Conservation (phyloP, 768 basidiomycete genomes). For the Kwoniella newhampshirensis region DNA sequence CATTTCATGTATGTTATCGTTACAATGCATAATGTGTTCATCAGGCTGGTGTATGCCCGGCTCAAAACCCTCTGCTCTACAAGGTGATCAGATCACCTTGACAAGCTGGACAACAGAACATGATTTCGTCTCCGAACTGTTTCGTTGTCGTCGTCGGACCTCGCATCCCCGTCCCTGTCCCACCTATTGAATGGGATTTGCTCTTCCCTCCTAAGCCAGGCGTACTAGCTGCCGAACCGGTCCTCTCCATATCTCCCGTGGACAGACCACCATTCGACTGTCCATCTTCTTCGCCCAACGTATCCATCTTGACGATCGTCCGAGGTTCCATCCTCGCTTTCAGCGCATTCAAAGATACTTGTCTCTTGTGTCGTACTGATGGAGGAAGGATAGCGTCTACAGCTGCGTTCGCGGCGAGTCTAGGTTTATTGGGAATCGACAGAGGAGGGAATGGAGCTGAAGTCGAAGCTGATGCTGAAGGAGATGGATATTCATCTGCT, state of each 20-base stretch:
- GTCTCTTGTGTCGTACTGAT: conserved; percentile 48
- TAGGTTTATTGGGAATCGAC: not conserved
- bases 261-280: no score
- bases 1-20: not conserved
- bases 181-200: not conserved
- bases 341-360: conserved; percentile 45
- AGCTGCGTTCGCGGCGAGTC: not conserved
- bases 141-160: conserved; percentile 3
- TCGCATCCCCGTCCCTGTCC: not conserved
- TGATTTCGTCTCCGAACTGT: conserved; percentile 51
- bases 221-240: not conserved
- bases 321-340: conserved; percentile 48
- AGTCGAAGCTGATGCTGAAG: not conserved
- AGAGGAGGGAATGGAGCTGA: not conserved
- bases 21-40: conserved; percentile 1
- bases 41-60: no score
- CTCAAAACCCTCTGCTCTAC: conserved; percentile 10
- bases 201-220: not conserved
- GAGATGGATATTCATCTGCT: conserved; percentile 12
- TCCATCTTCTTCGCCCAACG: conserved; percentile 7
- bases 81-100: conserved; percentile 49
- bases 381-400: conserved; percentile 48
- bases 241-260: not conserved
- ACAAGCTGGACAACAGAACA: conserved; percentile 51
- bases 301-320: not conserved